Percentiles rank a stretch among this genome's conserved stretches.
phyloP scores from a whole-genome alignment of 495 filamentous ascomycete genomes.

The Apodospora peruviana region DNA sequence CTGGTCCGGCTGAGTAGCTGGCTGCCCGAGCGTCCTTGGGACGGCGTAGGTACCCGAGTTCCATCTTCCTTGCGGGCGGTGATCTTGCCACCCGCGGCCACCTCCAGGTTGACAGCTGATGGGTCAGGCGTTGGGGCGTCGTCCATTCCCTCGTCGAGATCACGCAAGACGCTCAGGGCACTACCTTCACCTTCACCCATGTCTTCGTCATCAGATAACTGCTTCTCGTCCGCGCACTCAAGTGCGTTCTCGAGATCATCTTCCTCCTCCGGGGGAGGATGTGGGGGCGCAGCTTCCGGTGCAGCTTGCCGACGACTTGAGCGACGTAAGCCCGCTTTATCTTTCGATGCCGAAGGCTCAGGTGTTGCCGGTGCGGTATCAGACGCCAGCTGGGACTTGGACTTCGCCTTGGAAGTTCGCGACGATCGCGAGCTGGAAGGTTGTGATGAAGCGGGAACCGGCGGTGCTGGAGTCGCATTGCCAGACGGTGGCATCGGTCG shows the following conservation, averaged over 20 bases:
- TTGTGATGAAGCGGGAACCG: constrained; percentile 31
- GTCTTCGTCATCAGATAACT: constrained; percentile 73
- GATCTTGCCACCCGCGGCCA: constrained; percentile 83
- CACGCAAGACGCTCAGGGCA: constrained; percentile 80
- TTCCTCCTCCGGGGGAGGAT: constrained; percentile 50
- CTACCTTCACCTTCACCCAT: constrained; percentile 60
- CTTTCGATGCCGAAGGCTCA: constrained; percentile 33
- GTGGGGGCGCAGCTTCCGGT: constrained; percentile 38
- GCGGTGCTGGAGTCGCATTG: constrained; percentile 19
- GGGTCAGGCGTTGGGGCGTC: constrained; percentile 67
- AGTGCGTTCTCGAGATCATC: constrained; percentile 59
- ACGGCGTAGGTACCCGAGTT: constrained; percentile 81
- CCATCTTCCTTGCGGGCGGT: constrained; percentile 97
- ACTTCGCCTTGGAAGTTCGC: constrained; percentile 45
- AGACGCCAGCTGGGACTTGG: constrained; percentile 31
- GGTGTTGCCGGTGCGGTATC: constrained; percentile 32
- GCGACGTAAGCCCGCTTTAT: constrained; percentile 48
- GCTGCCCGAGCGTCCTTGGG: constrained; percentile 47
- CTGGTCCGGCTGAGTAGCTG: constrained; percentile 33
- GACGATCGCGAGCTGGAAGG: constrained; percentile 33
- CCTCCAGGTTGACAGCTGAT: constrained; percentile 86
- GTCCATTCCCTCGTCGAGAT: constrained; percentile 84
- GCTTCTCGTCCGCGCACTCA: constrained; percentile 92
- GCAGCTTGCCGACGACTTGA: constrained; percentile 50
- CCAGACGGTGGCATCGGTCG: constrained; percentile 25